Base-by-base conservation (phyloP, 768 basidiomycete genomes). In the Gelatoporia subvermispora region DNA sequence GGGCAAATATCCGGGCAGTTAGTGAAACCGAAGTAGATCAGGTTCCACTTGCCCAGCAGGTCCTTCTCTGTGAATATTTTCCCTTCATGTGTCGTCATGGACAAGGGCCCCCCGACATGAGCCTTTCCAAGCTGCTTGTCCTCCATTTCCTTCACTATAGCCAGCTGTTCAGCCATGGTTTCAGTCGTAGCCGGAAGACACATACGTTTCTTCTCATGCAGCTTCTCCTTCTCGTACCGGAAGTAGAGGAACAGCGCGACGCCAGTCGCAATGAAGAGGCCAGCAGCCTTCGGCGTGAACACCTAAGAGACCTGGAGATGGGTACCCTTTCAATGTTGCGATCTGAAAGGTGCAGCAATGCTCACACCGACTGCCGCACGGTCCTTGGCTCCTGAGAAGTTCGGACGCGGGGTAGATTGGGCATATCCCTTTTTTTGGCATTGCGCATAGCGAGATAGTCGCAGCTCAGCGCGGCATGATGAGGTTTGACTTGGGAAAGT, bases 1-100 rank as follows among this genome's bases (percentile, higher is more conserved):
- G 96, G 96, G 63, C 96, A 99, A 46, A 99, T 97, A 67, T 99
- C 96, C 5, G 96, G 95, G 68, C 96, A 99, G 67, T 99, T 95
- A 24, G 95, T 94, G 73, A 98, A 99, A n/a, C 96, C 96, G 68
- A 99, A 99, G 71, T 97, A 91, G 40, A 90, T 77, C 50, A 91
- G 69, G n/a, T 77, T 87, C 91, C 91, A 97, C 70, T 89, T 88
- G 31, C 93, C 94, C 21, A 87, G 66, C 40, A 98, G 71, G 60
- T 95, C 79, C 47, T 87, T 69, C 39, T 97, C 85, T 1, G 92
- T 87, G 68, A 93, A 98, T 0, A 78, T 66, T 47, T 63, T 65
- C 48, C 81, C 82, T 8, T 81, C 69, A 41, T 86, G 83, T 7
- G 82, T 79, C 4, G 73, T 78, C 42, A 98, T 73, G 3, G 70